A percentile compares a stretch with the other conserved stretches of the same genome.
These are phyloP conservation scores for Apiospora aurea DNA, from an alignment of 2,329 filamentous ascomycete genomes.

Conservation along the genomic window DNA sequence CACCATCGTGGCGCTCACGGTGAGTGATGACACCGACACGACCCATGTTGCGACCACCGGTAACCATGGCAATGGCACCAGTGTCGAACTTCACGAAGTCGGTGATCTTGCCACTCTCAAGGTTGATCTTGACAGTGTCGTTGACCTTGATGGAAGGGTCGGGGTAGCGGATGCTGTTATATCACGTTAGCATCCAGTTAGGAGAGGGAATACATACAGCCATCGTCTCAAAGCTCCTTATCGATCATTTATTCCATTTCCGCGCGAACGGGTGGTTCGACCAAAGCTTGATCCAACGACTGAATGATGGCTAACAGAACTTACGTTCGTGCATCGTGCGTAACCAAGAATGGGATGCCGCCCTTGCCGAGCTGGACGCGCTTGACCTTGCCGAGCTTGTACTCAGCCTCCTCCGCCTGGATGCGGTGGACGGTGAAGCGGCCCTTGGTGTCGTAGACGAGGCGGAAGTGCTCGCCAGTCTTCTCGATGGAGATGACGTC, in stretches of 20 bases:
- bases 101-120: slow-evolving; percentile 94
- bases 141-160: slow-evolving; percentile 99
- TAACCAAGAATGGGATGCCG: slow-evolving; percentile 99
- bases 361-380: slow-evolving; percentile 98
- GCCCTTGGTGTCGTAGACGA: slow-evolving; percentile 99
- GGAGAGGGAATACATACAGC: slow-evolving; percentile 57
- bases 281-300: slow-evolving; percentile 99
- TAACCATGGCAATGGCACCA: slow-evolving; percentile 97
- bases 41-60: slow-evolving; percentile 99
- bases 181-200: slow-evolving; percentile 48
- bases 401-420: slow-evolving; percentile 97
- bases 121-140: slow-evolving; percentile 99
- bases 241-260: slow-evolving; percentile 35
- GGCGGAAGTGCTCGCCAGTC: slow-evolving; percentile 99
- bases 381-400: slow-evolving; percentile 99
- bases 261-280: slow-evolving; percentile 54
- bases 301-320: slow-evolving; percentile 98
- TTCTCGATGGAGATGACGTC: slow-evolving; percentile 99
- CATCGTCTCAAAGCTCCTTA: slow-evolving; percentile 53
- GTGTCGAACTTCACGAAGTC: slow-evolving; percentile 99
- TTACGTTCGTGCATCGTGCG: slow-evolving; percentile 99
- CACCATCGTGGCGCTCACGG: slow-evolving; percentile 99
- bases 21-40: slow-evolving; percentile 99
- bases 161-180: slow-evolving; percentile 93
- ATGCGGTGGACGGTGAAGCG: slow-evolving; percentile 99